Conservation (phyloP, 352 stramenopile species). For the Globisporangium mamillatum region DNA sequence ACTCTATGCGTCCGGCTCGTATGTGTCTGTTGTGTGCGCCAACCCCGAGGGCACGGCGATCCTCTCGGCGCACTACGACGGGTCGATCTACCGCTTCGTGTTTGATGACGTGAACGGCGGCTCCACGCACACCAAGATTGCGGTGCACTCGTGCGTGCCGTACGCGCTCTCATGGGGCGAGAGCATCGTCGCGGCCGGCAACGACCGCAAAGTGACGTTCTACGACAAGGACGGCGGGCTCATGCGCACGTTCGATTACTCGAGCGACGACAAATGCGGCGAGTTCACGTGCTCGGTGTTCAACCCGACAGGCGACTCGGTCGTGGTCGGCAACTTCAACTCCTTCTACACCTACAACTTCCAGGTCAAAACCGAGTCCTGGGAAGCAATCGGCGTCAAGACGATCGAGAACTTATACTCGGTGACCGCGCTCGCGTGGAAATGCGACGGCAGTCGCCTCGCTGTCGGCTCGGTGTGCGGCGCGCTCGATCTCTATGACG, state of each 20-base stretch:
- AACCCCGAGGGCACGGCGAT: conserved; percentile 86
- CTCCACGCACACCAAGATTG: conserved; percentile 84
- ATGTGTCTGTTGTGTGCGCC: conserved; percentile 82
- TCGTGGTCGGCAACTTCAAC: conserved; percentile 94
- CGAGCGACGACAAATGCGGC: conserved; percentile 71
- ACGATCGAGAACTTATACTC: conserved; percentile 92
- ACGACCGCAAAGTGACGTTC: conserved; percentile 89
- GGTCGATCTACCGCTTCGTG: conserved; percentile 90
- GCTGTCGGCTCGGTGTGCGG: conserved; percentile 91
- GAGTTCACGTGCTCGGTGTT: conserved; percentile 81
- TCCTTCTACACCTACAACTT: conserved; percentile 90
- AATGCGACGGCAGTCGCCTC: conserved; percentile 86
- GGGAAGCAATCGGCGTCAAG: conserved; percentile 82
- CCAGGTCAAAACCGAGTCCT: conserved; percentile 80
- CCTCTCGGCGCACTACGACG: conserved; percentile 90
- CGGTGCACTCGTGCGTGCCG: conserved; percentile 83
- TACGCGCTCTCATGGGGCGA: conserved; percentile 91
- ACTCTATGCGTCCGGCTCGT: conserved; percentile 85
- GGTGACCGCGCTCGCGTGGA: conserved; percentile 91
- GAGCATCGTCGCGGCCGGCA: conserved; percentile 89
- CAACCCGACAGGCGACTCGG: conserved; percentile 90
- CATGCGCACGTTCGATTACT: conserved; percentile 90
- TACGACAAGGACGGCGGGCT: conserved; percentile 88
- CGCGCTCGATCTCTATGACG: conserved; percentile 90
- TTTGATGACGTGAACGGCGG: conserved; percentile 87